phyloP scores from a whole-genome alignment of 345 rosid genomes.

The Angophora floribunda region DNA sequence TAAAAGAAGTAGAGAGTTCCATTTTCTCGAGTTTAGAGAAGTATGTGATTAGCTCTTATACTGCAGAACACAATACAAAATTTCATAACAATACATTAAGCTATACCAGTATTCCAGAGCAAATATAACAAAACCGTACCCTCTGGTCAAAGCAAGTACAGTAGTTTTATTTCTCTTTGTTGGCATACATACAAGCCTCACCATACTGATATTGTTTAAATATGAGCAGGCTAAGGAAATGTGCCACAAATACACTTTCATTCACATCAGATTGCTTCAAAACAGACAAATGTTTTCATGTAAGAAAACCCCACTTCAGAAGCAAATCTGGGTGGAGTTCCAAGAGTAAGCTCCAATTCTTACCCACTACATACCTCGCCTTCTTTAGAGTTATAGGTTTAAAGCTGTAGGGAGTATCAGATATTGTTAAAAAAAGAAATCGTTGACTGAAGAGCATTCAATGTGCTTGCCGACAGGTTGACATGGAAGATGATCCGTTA shows the following conservation, averaged over 20 bases:
- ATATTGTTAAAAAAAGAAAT: neutral
- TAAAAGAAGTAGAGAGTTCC: neutral
- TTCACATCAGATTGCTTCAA: neutral
- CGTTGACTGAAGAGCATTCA: neutral
- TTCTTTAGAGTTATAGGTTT: neutral
- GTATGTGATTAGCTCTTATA: neutral
- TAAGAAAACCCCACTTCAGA: neutral
- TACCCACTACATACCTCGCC: neutral
- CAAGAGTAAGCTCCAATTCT: neutral
- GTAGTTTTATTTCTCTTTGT: neutral
- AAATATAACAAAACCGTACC: neutral
- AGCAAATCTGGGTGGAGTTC: neutral
- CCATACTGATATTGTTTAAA: neutral
- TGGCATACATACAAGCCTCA: neutral
- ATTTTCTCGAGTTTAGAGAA: neutral
- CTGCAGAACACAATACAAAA: neutral
- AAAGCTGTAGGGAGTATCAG: neutral
- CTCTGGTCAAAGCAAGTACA: neutral
- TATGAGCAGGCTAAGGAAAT: neutral
- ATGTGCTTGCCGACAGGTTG: neutral
- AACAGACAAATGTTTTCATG: neutral
- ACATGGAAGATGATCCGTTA: neutral
- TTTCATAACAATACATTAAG: neutral
- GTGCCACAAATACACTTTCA: neutral
- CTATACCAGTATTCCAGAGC: neutral